phyloP scores from a whole-genome alignment of 306 rosid species.

The Medicago arabica region DNA sequence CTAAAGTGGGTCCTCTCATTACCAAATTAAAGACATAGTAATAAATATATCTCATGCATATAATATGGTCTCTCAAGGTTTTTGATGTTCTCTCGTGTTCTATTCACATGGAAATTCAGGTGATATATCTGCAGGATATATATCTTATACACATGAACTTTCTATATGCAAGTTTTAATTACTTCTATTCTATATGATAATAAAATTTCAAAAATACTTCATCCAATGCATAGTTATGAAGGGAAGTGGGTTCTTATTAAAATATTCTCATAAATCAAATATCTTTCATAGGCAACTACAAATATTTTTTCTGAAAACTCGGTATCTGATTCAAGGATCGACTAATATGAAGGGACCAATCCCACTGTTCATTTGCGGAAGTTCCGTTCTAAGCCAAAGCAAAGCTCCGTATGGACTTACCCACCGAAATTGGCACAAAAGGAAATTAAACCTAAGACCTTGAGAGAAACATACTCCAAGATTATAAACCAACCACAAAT shows the following conservation, averaged over 20 bases:
- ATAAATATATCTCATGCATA: slow-evolving; percentile 23
- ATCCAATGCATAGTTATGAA: neutral
- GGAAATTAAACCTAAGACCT: too few relatives aligned
- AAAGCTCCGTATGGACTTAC: too few relatives aligned
- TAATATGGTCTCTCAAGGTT: slow-evolving; percentile 34
- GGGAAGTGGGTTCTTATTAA: neutral
- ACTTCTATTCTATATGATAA: neutral
- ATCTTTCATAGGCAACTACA: too few relatives aligned
- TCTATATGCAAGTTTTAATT: neutral
- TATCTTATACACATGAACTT: neutral
- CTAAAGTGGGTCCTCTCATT: slow-evolving; percentile 40
- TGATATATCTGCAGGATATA: slow-evolving; percentile 26
- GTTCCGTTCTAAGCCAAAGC: too few relatives aligned
- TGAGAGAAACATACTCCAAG: too few relatives aligned
- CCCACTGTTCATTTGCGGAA: too few relatives aligned
- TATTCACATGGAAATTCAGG: slow-evolving; percentile 52
- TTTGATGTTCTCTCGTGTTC: slow-evolving; percentile 39
- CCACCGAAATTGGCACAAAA: too few relatives aligned
- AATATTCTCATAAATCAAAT: neutral
- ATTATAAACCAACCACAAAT: too few relatives aligned
- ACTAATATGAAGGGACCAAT: too few relatives aligned
- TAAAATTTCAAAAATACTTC: slow-evolving; percentile 13
- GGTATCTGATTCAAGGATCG: too few relatives aligned
- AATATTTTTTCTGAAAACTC: too few relatives aligned
- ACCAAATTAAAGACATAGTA: slow-evolving; percentile 30